Percentiles rank a stretch among this genome's conserved stretches.
phyloP scores from a whole-genome alignment of 2,329 filamentous ascomycete genomes.

The Nothophoma quercina region DNA sequence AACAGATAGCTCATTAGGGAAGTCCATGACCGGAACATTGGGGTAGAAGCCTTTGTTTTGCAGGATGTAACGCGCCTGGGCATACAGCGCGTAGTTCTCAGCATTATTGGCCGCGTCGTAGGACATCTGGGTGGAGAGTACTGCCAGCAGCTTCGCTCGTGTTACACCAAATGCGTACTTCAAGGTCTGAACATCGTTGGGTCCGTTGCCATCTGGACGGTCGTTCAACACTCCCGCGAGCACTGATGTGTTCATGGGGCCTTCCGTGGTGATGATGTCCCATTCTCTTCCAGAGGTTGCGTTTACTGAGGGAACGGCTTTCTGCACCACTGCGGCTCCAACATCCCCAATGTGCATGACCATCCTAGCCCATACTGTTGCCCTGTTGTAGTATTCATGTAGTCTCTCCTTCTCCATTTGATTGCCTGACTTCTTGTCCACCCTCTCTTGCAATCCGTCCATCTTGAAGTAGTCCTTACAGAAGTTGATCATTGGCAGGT shows the following conservation, averaged over 20 bases:
- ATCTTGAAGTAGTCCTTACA: conserved; percentile 41
- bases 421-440: conserved; percentile 34
- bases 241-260: conserved; percentile 44
- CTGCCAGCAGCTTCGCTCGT: conserved; percentile 42
- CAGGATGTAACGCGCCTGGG: conserved; percentile 42
- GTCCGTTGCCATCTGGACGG: conserved; percentile 27
- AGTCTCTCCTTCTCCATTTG: conserved; percentile 33
- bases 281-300: conserved; percentile 29
- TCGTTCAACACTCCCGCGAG: conserved; percentile 43
- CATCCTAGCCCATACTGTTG: conserved; percentile 45
- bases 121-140: conserved; percentile 39
- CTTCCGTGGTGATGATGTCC: conserved; percentile 24
- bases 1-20: conserved; percentile 39
- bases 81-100: conserved; percentile 46
- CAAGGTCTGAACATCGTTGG: conserved; percentile 30
- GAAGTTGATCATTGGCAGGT: conserved; percentile 47
- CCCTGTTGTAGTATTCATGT: conserved; percentile 45
- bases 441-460: conserved; percentile 31
- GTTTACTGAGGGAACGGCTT: conserved; percentile 25
- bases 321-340: conserved; percentile 37
- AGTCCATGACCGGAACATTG: conserved; percentile 40
- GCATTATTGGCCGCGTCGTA: conserved; percentile 47
- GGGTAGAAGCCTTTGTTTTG: conserved; percentile 41
- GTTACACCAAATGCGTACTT: conserved; percentile 46
- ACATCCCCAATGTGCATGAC: conserved; percentile 45